A percentile compares a stretch with the other conserved stretches of the same genome.
phyloP scores from a whole-genome alignment of 2,329 filamentous ascomycete genomes.

The Exophiala sideris region DNA sequence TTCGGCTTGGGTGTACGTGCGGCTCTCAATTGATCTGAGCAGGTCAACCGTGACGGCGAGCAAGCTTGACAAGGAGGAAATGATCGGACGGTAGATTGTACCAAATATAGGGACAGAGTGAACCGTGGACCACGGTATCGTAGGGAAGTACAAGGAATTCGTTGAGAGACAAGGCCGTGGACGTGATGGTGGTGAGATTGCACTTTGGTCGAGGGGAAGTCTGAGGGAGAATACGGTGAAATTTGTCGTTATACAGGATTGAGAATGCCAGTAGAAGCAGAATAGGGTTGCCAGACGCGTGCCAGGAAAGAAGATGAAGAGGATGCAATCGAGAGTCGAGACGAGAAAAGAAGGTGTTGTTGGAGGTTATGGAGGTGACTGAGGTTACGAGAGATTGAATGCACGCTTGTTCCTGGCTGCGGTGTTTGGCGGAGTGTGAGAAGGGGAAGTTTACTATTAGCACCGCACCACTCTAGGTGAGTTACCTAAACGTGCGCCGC shows the following conservation, averaged over 20 bases:
- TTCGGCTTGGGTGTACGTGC: not conserved
- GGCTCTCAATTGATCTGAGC: constrained; percentile 13
- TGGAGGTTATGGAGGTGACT: constrained; percentile 17
- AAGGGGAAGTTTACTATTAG: not conserved
- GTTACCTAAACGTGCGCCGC: too few species aligned
- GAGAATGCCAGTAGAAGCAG: constrained; percentile 22
- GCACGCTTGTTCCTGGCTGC: constrained; percentile 23
- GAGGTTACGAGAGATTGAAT: constrained; percentile 18
- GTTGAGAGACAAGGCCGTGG: not conserved
- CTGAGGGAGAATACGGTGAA: constrained; percentile 15
- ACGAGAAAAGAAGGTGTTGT: constrained; percentile 2
- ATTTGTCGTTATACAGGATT: constrained; percentile 23
- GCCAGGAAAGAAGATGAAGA: constrained; percentile 14
- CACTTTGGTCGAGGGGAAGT: not conserved
- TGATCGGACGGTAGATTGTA: not conserved
- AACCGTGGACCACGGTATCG: not conserved
- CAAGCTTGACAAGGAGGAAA: not conserved
- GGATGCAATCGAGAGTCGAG: constrained; percentile 12
- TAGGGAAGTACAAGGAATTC: not conserved
- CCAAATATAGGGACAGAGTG: constrained; percentile 1
- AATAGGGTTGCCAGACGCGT: constrained; percentile 21
- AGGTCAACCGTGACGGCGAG: constrained; percentile 15
- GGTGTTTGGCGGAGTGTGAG: not conserved
- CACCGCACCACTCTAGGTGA: not conserved
- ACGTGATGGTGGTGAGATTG: constrained; percentile 10